Evolutionary conservation across 2,329 filamentous ascomycete species (phyloP).

Genomic region (Tolypocladium paradoxum): DNA sequence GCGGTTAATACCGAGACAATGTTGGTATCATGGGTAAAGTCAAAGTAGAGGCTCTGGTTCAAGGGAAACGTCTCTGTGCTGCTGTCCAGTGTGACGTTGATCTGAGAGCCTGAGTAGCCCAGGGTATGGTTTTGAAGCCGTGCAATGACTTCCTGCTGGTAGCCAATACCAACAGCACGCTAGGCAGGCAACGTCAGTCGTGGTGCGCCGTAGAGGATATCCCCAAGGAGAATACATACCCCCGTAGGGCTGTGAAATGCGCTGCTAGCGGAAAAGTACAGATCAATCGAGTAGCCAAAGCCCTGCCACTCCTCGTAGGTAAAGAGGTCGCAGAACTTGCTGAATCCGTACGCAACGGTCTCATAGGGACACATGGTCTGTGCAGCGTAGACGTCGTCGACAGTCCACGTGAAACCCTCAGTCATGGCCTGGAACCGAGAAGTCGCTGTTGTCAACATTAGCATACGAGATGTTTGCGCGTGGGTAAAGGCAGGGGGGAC

Average conservation of each 20-base stretch:
- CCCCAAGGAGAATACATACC: slow-evolving; percentile 20
- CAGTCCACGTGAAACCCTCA: slow-evolving; percentile 50
- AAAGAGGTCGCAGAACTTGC: slow-evolving; percentile 63
- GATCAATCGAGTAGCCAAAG: slow-evolving; percentile 61
- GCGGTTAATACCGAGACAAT: slow-evolving; percentile 60
- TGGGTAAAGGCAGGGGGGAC: background rate
- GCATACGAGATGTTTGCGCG: background rate
- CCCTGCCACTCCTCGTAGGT: slow-evolving; percentile 64
- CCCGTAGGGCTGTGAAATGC: slow-evolving; percentile 56
- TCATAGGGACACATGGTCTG: slow-evolving; percentile 70
- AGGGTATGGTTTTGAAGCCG: slow-evolving; percentile 57
- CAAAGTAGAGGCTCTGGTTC: slow-evolving; percentile 63
- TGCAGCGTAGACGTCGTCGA: slow-evolving; percentile 52
- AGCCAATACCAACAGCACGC: slow-evolving; percentile 63
- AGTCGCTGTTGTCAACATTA: slow-evolving; percentile 34
- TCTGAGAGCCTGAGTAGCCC: slow-evolving; percentile 45
- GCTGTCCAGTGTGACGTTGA: slow-evolving; percentile 61
- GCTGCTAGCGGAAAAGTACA: slow-evolving; percentile 50
- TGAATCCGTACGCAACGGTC: slow-evolving; percentile 66
- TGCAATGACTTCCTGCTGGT: slow-evolving; percentile 62
- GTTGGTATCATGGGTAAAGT: slow-evolving; percentile 71
- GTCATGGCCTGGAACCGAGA: slow-evolving; percentile 46
- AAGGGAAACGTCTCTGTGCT: slow-evolving; percentile 60
- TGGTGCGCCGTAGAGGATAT: background rate
- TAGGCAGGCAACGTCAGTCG: slow-evolving; percentile 9